Evolutionary conservation across 495 filamentous ascomycete species (phyloP), one percentile per base, ranked within the genome.

Genomic region (Podospora sp.): DNA sequence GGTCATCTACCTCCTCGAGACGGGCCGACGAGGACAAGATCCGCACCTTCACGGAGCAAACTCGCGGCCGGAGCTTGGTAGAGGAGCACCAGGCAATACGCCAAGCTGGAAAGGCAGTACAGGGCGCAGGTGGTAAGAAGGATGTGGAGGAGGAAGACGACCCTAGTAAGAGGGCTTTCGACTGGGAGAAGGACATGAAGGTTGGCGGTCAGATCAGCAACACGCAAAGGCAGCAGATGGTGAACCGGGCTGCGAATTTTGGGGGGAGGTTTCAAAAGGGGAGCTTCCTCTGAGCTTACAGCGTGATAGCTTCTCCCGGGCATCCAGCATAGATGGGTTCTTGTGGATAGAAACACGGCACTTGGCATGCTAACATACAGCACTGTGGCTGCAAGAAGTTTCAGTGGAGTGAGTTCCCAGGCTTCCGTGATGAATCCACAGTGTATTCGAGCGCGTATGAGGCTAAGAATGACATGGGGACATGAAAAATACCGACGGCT

Each of bases 111-210:
- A 70, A 70, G 16, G 24, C 27, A 12, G 51, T 60, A n/a, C 26
- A 57, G 57, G 63, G 50, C 2, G 58, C 73, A 12, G 81, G 82
- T 25, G 85, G 88, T 68, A 84, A 91, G 66, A 90, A 78, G 24
- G 81, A 85, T 24, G 85, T 89, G 25, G 86, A 90, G 69, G 86
- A 91, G 62, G 92, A 95, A 29, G 94, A 99, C 81, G 94, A 99
- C 76, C 95, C 95, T 24, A 96, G 91, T 73, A 87, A 87, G 76
- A 83, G 95, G 67, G 89, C 88, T 9, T 99, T 97, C 81, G 93
- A 97, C 79, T 83, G 86, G 55, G 93, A 99, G 79, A 99, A 97
- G 82, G 95, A 99, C 78, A 95, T 99, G 84, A 90, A 86, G 56
- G 81, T 89, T 11, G 89, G 89, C 12, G 86, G 88, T 2, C 88